Evolutionary conservation across 1,284 basidiomycete genomes (phyloP), one percentile per base, ranked within the genome.

Genomic region (Mrakiaceae sp.): DNA sequence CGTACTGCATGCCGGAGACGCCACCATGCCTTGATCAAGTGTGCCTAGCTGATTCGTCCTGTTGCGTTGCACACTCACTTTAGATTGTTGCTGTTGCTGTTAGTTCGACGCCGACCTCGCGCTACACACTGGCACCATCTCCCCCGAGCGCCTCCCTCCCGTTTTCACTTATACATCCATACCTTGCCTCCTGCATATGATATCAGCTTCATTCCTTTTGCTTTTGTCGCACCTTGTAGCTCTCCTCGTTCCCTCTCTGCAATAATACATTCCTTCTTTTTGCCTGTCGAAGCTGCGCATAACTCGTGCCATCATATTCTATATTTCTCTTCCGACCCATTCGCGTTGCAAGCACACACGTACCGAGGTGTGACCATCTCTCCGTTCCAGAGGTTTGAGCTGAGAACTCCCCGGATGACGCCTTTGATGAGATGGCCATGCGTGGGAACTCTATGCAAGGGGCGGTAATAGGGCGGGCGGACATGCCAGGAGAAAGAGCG

Each of bases 51-150:
- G 12, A 48, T 27, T 16, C 5, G 3, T 39, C 14, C n/a, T 27
- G 27, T 44, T 12, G 8, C 5, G 7, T 40, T 49, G 12, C 27
- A 27, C 27, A 27, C 3, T 43, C 12, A 10, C 2, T 27, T 6
- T 16, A 58, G 58, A 58, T n/a, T 58, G 58, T 39, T 58, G 58
- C 27, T 58, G 58, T 40, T 58, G 58, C 47, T 58, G 58, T n/a
- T 58, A 27, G 27, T 27, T 27, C 27, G 47, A 58, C 11, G 2
- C 5, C 9, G 47, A 5, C 6, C 16, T 14, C 11, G 14, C 47
- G 47, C 14, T 10, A 7, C 7, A 43, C 4, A 27, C 27, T 27
- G 27, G 27, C 27, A 27, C 27, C 27, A 27, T 27, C 27, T 27
- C 27, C 27, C 27, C 2, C 27, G 27, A 27, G 27, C 27, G 27